A percentile compares a stretch with the other conserved stretches of the same genome.
Conservation (phyloP, 75 land plant genomes). For the Pseudotsuga menziesii region DNA sequence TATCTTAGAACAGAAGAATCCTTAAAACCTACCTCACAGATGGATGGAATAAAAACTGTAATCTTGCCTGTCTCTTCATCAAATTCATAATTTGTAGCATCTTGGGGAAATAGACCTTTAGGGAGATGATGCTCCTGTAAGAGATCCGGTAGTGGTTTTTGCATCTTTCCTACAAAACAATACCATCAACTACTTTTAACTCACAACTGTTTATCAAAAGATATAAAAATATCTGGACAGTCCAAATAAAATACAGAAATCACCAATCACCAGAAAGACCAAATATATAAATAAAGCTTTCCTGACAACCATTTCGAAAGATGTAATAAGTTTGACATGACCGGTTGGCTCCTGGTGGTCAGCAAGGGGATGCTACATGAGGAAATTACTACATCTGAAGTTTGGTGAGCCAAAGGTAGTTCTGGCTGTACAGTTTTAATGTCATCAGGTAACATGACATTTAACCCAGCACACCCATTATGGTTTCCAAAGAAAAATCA, state of each 20-base stretch:
- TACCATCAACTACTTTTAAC: neutral
- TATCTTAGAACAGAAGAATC: slow-evolving; percentile 78
- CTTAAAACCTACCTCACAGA: slow-evolving; percentile 86
- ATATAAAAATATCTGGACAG: neutral
- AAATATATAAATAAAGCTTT: neutral
- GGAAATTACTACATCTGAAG: too few relatives aligned
- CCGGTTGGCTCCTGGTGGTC: too few relatives aligned
- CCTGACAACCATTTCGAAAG: neutral
- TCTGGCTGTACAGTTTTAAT: too few relatives aligned
- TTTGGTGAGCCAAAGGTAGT: too few relatives aligned
- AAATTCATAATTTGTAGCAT: slow-evolving; percentile 91
- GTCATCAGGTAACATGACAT: too few relatives aligned
- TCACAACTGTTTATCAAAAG: neutral
- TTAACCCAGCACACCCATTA: too few relatives aligned
- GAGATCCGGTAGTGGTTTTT: slow-evolving; percentile 85
- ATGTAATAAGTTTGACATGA: too few relatives aligned
- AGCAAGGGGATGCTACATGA: too few relatives aligned
- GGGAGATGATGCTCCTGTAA: slow-evolving; percentile 70
- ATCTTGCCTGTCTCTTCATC: slow-evolving; percentile 81
- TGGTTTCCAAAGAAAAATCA: too few relatives aligned
- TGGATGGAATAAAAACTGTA: slow-evolving; percentile 60
- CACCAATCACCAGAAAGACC: neutral
- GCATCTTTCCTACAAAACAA: slow-evolving; percentile 70
- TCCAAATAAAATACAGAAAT: neutral
- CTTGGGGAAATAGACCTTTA: slow-evolving; percentile 76